Base-by-base conservation (phyloP, 2,329 filamentous ascomycete species). In the Aspergillus pseudoterreus region DNA sequence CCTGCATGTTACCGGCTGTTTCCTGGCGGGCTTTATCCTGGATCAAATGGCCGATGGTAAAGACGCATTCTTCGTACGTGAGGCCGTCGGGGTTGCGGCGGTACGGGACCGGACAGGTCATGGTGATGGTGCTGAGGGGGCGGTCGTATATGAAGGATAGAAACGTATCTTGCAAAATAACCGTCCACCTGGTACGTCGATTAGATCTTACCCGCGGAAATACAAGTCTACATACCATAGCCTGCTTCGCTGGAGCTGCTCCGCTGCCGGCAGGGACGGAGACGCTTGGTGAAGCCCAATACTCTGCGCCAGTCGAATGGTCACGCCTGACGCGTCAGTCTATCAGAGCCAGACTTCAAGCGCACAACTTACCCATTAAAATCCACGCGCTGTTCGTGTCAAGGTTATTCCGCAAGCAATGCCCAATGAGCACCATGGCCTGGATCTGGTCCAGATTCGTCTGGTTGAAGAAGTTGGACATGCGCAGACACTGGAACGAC, bases 361-460 rank as follows among this genome's bases (percentile, higher is more conserved):
- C 14, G 2, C 9, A 35, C 21, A 14, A 24, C 50, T n/a, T 48
- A 60, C 60, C 60, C 55, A 63, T 56, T 10, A 63, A 11, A 36
- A 63, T 63, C 59, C 60, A 63, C 15, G 59, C 59, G 49, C 57
- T 61, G 38, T 63, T 63, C 2, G 59, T 60, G 33, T 63, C 60
- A 0, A 60, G 45, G 11, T 61, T 61, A 47, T 61, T 61, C 4
- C 58, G 52, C 38, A 60, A 36, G 36, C 56, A 63, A 39, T 63
- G 51, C 10, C 60, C 58, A 21, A 63, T 57, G 22, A 63, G 35
- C 4, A 57, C 56, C 57, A 59, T 59, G 5, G 60, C 55, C 43
- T 63, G 58, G 35, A 62, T 59, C 43, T 63, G 58, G 27, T 63
- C 45, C 11, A 62, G 47, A 14, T 63, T 43, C 15, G 60, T 59